Base-by-base conservation (phyloP, 2,329 filamentous ascomycete species). In the Cordyceps farinosa region DNA sequence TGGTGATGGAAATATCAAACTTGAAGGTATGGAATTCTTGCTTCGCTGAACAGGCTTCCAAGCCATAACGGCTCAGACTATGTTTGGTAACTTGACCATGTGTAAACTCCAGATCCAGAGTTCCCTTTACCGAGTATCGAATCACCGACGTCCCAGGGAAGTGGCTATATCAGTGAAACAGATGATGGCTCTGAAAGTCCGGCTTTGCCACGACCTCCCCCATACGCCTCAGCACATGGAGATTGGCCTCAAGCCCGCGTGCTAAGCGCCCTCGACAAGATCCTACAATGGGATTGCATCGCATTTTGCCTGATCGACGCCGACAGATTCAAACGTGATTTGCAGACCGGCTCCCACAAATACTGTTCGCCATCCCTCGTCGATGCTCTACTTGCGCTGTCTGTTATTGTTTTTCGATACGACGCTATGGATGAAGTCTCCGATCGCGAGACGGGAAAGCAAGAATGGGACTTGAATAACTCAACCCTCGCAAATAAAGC, bases 281-380 rank as follows among this genome's bases (percentile, higher is more conserved):
- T 61, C 4, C 29, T 61, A 32, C 44, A 61, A 32, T 61, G 59
- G 59, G 59, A 61, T 15, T 54, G 59, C 42, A 30, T 55, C 15
- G n/a, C 51, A 1, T 54, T 61, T 4, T 61, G 59, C 22, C 30
- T 61, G 8, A 48, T 55, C 15, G 59, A 61, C 32, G 22, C 40
- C 5, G 59, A 38, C 9, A 38, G 40, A 27, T 48, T 61, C 32
- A 48, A 44, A 32, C n/a, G 15, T 2, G 50, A 55, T 13, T 17
- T 61, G 1, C 40, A 38, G 7, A 38, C 50, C 1, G 57, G 57
- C 11, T 30, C 40, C 8, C 40, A 11, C 7, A 22, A 15, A 11
- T 48, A 48, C 30, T 61, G 59, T 32, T 40, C 59, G n/a, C 50
- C 50, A 4, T 22, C 44, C 10, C 42, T 61, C 10, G 32, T 61